These are phyloP conservation scores for Cryptococcus neoformans DNA, from an alignment of 1,284 basidiomycete genomes.

Conservation along the genomic window DNA sequence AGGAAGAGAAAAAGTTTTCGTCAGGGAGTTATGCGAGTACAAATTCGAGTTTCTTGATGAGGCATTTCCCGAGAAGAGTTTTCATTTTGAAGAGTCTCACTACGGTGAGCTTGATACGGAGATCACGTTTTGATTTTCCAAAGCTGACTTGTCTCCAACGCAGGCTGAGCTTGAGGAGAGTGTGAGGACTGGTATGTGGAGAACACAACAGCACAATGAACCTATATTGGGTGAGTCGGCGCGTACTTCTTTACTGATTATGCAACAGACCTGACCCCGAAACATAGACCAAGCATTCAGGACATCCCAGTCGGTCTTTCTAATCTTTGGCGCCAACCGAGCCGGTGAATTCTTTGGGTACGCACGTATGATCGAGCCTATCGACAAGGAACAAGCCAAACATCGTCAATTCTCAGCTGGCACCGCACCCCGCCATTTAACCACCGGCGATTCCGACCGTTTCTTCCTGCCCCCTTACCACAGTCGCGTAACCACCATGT, in stretches of 20 bases:
- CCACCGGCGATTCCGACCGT: constrained; percentile 13
- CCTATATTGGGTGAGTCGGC: constrained; percentile 56
- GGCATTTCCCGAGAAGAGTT: constrained; percentile 78
- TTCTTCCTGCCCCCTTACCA: constrained; percentile 24
- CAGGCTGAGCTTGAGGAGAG: constrained; percentile 81
- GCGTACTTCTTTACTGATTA: not conserved
- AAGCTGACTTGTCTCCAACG: not conserved
- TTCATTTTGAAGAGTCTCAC: constrained; percentile 90
- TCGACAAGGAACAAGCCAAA: constrained; percentile 31
- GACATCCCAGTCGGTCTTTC: constrained; percentile 76
- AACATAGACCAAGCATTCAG: constrained; percentile 75
- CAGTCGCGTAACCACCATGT: constrained; percentile 22
- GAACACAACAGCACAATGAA: constrained; percentile 93
- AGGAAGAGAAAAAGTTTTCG: constrained; percentile 41
- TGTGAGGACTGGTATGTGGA: constrained; percentile 79
- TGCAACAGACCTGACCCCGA: not conserved
- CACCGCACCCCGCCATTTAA: not conserved
- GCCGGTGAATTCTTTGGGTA: constrained; percentile 78
- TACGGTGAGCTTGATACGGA: constrained; percentile 54
- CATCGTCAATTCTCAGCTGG: constrained; percentile 5
- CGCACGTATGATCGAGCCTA: constrained; percentile 57
- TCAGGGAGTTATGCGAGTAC: constrained; percentile 58
- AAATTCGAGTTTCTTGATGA: constrained; percentile 57
- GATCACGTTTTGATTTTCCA: not conserved
- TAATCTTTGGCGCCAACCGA: constrained; percentile 90